Conservation (phyloP, 257 asterid species). For the Fraxinus cuspidata region DNA sequence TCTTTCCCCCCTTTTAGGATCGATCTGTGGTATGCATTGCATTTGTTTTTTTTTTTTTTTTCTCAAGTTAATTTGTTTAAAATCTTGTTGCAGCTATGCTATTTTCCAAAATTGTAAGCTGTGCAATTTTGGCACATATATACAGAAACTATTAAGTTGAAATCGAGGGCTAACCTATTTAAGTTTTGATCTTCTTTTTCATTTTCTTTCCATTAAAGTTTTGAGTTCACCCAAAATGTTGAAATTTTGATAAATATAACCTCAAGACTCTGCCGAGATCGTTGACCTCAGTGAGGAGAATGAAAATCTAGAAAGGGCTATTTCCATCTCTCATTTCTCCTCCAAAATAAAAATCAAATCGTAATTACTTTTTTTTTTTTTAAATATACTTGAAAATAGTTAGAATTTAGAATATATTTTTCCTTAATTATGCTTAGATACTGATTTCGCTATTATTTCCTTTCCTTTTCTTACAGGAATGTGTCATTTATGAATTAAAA, state of each 20-base stretch:
- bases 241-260: neutral
- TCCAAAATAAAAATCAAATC: neutral
- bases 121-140: neutral
- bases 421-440: neutral
- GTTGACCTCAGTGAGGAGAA: too few species aligned
- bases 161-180: neutral
- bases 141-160: neutral
- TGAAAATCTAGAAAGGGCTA: too few species aligned
- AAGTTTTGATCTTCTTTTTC: neutral
- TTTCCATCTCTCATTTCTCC: too few species aligned
- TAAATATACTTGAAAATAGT: neutral
- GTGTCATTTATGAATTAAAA: neutral
- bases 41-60: too few species aligned
- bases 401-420: neutral
- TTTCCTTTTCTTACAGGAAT: neutral
- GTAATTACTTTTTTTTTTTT: neutral
- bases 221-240: neutral
- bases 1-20: neutral
- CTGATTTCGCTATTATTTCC: neutral
- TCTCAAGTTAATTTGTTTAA: neutral
- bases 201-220: neutral
- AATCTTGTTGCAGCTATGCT: too few species aligned
- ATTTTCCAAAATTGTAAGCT: too few species aligned
- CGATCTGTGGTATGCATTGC: neutral
- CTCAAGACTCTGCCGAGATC: too few species aligned